Base-by-base conservation (phyloP, 441 rosid genomes). In the Omphalea diandra region DNA sequence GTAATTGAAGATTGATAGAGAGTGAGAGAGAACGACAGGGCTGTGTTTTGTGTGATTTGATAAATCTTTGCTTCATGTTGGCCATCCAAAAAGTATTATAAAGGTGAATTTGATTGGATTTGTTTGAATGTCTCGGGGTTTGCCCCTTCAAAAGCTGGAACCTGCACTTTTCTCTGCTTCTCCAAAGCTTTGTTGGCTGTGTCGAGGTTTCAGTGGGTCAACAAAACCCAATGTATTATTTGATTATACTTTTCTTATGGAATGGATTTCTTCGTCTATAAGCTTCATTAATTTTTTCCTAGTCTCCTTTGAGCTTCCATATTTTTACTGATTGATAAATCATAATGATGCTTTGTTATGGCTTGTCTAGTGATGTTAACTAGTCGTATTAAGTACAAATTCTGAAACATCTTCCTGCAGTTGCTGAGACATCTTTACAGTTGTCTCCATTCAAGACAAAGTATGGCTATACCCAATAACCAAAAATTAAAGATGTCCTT, bases 111-210 rank as follows among this genome's bases (percentile, higher is more conserved):
- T 68, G 77, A 82, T 70, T 80, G 77, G 77, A 76, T 77, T 79
- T 82, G 83, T 64, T 81, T 86, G 84, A 77, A 80, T 80, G 72
- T 80, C 79, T 75, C n/a, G 75, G 78, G 61, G 71, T 53, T 50
- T 75, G 44, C 26, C 63, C 76, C 68, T 64, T 76, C 35, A 57
- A 62, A 38, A 36, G 3, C 35, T n/a, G 74, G 72, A 63, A 7
- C 52, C 72, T 11, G 47, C 71, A 70, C 65, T 73, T 55, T 63
- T 63, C 17, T 29, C 20, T 20, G n/a, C 26, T n/a, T 50, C 47
- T 64, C 66, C 32, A 55, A 74, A 58, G 38, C 68, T 49, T 55
- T 65, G 54, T 38, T 78, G 71, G 76, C 27, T 63, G 36, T 73
- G 41, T 57, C 61, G 63, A 31, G 41, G n/a, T 40, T 76, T 27